Evolutionary conservation across 306 rosid species (phyloP).

Genomic region (Glycine tomentella): DNA sequence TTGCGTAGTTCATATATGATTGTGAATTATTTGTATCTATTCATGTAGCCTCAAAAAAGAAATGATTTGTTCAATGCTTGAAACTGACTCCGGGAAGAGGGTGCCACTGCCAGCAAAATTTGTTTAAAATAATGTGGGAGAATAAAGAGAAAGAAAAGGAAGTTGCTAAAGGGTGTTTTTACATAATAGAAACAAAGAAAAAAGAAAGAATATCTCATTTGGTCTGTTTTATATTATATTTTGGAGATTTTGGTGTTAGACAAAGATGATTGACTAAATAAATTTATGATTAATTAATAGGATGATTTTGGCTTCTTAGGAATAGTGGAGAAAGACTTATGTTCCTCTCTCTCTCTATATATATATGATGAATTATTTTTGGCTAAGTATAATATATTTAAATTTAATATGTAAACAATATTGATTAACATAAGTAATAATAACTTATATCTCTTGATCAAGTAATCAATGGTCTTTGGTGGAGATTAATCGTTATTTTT

Average conservation of each 20-base stretch:
- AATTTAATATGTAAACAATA: not conserved
- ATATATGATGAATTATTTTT: conserved; percentile 26
- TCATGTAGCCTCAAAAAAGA: conserved; percentile 14
- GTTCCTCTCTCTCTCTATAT: not conserved
- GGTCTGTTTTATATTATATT: conserved; percentile 7
- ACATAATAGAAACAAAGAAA: conserved; percentile 1
- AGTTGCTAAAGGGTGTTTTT: conserved; percentile 38
- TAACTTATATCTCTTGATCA: too few relatives aligned
- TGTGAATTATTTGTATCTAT: conserved; percentile 1
- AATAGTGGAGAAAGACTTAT: conserved; percentile 22
- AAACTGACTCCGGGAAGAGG: conserved; percentile 35
- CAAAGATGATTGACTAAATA: conserved; percentile 41
- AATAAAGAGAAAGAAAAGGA: conserved; percentile 5
- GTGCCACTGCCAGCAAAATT: conserved; percentile 51
- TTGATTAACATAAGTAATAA: too few relatives aligned
- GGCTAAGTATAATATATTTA: not conserved
- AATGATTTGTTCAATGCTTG: conserved; percentile 38
- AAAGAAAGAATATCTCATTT: not conserved
- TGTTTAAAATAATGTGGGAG: conserved; percentile 7
- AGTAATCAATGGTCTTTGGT: too few relatives aligned
- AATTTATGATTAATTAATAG: not conserved
- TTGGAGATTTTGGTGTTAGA: conserved; percentile 41
- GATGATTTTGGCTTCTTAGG: conserved; percentile 8
- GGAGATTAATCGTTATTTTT: too few relatives aligned
- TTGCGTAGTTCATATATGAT: conserved; percentile 40